Conservation (phyloP, 2,329 filamentous ascomycete species). For the Coniochaeta sp. region DNA sequence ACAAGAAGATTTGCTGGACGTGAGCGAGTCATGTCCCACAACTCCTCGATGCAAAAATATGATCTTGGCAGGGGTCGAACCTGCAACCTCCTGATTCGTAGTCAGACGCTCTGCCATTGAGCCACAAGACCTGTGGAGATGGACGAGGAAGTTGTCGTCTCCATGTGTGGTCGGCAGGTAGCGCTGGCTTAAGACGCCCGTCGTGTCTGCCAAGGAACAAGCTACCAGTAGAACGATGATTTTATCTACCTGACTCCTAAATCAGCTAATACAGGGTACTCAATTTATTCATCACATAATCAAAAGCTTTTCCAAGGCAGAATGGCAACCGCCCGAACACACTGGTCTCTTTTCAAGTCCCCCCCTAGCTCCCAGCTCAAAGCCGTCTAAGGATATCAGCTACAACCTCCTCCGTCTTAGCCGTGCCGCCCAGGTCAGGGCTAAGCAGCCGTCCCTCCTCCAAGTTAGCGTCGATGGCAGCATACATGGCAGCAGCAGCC, state of each 20-base stretch:
- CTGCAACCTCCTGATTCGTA: slow-evolving; percentile 22
- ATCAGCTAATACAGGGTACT: background rate
- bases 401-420: slow-evolving; percentile 76
- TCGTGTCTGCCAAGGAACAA: too few species aligned
- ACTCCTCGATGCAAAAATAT: background rate
- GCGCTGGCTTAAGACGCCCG: background rate
- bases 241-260: background rate
- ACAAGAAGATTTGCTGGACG: too few species aligned
- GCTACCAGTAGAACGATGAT: background rate
- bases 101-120: slow-evolving; percentile 36
- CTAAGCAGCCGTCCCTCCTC: slow-evolving; percentile 72
- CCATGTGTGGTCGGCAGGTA: background rate
- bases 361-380: slow-evolving; percentile 31
- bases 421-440: slow-evolving; percentile 82
- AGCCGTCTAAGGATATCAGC: slow-evolving; percentile 76
- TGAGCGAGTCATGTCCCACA: background rate
- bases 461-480: slow-evolving; percentile 81
- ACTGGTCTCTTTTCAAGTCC: background rate
- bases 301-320: background rate
- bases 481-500: slow-evolving; percentile 82
- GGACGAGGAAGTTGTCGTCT: background rate
- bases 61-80: slow-evolving; percentile 9
- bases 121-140: slow-evolving; percentile 13
- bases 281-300: background rate
- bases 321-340: background rate